Percentiles rank a stretch among this genome's conserved stretches.
These are phyloP conservation scores for Plenodomus biglobosus DNA, from an alignment of 2,329 filamentous ascomycete species.

Conservation along the genomic window DNA sequence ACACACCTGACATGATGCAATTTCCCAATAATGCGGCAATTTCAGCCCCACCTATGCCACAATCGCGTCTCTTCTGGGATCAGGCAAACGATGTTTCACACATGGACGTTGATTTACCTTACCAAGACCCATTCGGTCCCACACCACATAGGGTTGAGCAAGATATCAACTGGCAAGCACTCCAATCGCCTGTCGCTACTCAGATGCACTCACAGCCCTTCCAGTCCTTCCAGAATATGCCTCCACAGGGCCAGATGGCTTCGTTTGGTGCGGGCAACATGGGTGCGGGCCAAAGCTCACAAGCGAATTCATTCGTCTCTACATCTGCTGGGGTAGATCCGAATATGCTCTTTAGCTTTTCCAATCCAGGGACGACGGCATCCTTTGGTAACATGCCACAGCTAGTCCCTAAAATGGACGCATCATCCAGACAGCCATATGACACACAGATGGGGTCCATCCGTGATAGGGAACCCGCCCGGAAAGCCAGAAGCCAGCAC, in stretches of 20 bases:
- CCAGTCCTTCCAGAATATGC: conserved; percentile 35
- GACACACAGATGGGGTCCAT: conserved; percentile 43
- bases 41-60: conserved; percentile 60
- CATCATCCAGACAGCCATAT: conserved; percentile 43
- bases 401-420: conserved; percentile 14
- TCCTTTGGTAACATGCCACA: conserved; percentile 35
- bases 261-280: conserved; percentile 28
- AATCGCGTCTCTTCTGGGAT: conserved; percentile 47
- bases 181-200: conserved; percentile 29
- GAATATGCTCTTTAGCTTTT: conserved; percentile 50
- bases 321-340: conserved; percentile 51
- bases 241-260: conserved; percentile 23
- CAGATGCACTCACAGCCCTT: conserved; percentile 42
- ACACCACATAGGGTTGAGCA: conserved; percentile 39
- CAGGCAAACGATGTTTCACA: conserved; percentile 30
- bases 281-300: conserved; percentile 22
- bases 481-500: conserved; percentile 39
- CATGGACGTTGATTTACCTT: conserved; percentile 41
- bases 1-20: conserved; percentile 60
- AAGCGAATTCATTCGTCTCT: conserved; percentile 37
- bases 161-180: conserved; percentile 36
- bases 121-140: conserved; percentile 39
- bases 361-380: conserved; percentile 26
- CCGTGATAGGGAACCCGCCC: conserved; percentile 38
- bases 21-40: conserved; percentile 55